Evolutionary conservation across 2,329 filamentous ascomycete genomes (phyloP).

Genomic region (Cladosporium sp.): DNA sequence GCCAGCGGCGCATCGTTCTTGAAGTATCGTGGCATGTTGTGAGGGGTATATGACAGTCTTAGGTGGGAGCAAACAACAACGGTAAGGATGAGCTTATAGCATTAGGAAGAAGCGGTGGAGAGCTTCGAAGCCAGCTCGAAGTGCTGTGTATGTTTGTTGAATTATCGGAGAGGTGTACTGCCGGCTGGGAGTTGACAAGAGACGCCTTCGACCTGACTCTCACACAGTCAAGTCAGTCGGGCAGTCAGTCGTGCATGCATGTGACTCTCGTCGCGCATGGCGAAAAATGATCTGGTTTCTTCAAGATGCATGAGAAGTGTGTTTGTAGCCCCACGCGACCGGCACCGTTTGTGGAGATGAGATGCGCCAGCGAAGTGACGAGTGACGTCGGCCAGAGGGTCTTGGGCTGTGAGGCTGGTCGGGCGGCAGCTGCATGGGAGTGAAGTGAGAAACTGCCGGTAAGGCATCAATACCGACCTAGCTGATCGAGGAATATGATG

Average conservation of each 20-base stretch:
- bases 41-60: not conserved
- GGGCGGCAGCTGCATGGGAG: too few species aligned
- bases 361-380: too few species aligned
- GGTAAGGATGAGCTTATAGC: not conserved
- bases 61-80: not conserved
- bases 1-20: slow-evolving; percentile 36
- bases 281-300: not conserved
- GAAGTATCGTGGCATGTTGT: slow-evolving; percentile 36
- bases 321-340: slow-evolving; percentile 11
- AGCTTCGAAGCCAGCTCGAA: slow-evolving; percentile 1
- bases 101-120: slow-evolving; percentile 8
- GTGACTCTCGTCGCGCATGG: slow-evolving; percentile 6
- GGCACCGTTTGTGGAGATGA: slow-evolving; percentile 6
- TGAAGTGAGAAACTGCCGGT: too few species aligned
- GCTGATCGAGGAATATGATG: too few species aligned
- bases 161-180: not conserved
- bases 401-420: too few species aligned
- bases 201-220: not conserved
- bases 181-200: not conserved
- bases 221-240: too few species aligned
- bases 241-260: not conserved
- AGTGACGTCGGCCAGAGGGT: slow-evolving; percentile 1
- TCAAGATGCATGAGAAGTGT: slow-evolving; percentile 3
- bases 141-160: not conserved
- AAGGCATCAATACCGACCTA: too few species aligned